Evolutionary conservation across 2,329 filamentous ascomycete genomes (phyloP).

Genomic region (Coleophoma crateriformis): DNA sequence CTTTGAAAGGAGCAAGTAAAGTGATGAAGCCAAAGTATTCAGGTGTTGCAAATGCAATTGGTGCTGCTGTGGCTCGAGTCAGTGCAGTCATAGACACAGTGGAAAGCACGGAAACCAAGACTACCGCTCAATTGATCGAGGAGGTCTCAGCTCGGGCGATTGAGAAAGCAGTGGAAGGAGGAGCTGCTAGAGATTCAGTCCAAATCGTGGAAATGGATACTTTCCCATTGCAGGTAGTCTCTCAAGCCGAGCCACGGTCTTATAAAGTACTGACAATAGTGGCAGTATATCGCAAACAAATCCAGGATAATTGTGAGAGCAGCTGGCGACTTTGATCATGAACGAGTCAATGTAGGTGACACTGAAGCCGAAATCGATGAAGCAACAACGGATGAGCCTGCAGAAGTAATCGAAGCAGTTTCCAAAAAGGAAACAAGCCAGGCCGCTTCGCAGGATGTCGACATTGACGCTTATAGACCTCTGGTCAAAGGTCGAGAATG

Average conservation of each 20-base stretch:
- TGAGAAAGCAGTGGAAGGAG: slow-evolving; percentile 6
- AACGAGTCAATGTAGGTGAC: slow-evolving; percentile 14
- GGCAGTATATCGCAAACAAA: slow-evolving; percentile 23
- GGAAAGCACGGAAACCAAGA: slow-evolving; percentile 8
- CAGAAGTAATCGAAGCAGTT: slow-evolving; percentile 2
- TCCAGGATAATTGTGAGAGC: slow-evolving; percentile 52
- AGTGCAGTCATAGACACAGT: slow-evolving; percentile 24
- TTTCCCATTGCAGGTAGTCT: slow-evolving; percentile 5
- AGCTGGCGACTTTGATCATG: slow-evolving; percentile 50
- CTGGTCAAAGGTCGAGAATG: slow-evolving; percentile 41
- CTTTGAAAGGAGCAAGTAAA: slow-evolving; percentile 40
- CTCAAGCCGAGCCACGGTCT: neutral
- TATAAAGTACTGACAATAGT: neutral
- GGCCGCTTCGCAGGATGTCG: slow-evolving; percentile 16
- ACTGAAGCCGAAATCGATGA: slow-evolving; percentile 9
- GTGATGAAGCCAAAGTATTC: slow-evolving; percentile 43
- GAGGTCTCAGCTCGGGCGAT: slow-evolving; percentile 4
- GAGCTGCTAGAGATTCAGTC: slow-evolving; percentile 8
- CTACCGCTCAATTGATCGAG: slow-evolving; percentile 4
- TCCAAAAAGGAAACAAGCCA: slow-evolving; percentile 7
- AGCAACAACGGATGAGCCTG: slow-evolving; percentile 20
- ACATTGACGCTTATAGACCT: slow-evolving; percentile 39
- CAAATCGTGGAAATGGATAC: slow-evolving; percentile 13
- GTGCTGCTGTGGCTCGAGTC: slow-evolving; percentile 39
- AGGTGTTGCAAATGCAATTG: slow-evolving; percentile 52